Evolutionary conservation across 2,329 filamentous ascomycete genomes (phyloP), one percentile per base, ranked within the genome.

Genomic region (Domatiomyces globalis): DNA sequence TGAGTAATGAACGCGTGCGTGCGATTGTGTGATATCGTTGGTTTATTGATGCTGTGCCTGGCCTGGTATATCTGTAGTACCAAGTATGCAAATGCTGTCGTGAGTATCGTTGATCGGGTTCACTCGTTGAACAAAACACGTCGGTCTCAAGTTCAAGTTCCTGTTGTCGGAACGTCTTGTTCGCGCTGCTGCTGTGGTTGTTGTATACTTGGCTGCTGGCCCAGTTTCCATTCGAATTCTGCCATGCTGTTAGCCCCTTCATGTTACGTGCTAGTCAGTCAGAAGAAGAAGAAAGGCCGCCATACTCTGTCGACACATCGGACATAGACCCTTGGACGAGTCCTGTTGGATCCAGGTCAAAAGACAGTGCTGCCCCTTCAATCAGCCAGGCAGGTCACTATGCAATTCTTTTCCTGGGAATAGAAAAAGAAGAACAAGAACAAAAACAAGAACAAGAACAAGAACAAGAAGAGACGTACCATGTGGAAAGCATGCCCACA

Each of bases 401-500:
- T 33, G 43, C 15, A 9, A 25, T 43, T 45, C 19, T 1, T 8
- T 17, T 8, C 43, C 46, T n/a, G 39, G 8, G n/a, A 50, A 52
- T 36, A 53, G 45, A 44, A 49, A 15, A 15, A 4, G 6, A 39
- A 5, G 12, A 2, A 15, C 33, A 39, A 5, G 10, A 50, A 50
- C 45, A 44, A 49, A 15, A 15, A 4, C 3, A 39, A 5, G 12
- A 2, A 15, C 33, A n/a, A n/a, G n/a, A 33, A 10, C 8, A 33
- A 10, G 29, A 2, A 33, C 29, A 33, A 2, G 9, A 50, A 50
- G 45, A 45, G 60, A 56, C 65, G 39, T 68, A 94, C 88, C 86
- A 95, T 94, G 69, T 98, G 92, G 65, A 98, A 98, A 57, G 87
- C 95, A 68, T 98, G 92, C 4, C 88, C 90, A 70, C 92, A 98